A percentile compares a stretch with the other conserved stretches of the same genome.
These are phyloP conservation scores for Solanum chmielewskii DNA, from an alignment of 257 asterid species.

Conservation along the genomic window DNA sequence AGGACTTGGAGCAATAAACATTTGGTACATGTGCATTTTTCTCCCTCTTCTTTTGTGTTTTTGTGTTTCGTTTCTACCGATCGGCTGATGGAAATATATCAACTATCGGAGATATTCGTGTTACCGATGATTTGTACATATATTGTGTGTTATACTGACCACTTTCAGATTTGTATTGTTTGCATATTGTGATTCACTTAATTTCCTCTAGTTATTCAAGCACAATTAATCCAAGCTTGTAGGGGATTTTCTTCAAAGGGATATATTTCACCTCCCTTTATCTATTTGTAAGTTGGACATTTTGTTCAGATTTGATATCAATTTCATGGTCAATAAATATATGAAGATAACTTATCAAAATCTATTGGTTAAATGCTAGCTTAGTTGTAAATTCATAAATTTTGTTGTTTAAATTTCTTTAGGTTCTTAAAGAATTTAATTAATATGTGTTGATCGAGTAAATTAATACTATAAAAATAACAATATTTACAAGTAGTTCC, in stretches of 20 bases:
- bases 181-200: not conserved
- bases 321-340: not conserved
- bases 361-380: too few relatives aligned
- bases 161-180: not conserved
- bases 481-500: not conserved
- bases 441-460: not conserved
- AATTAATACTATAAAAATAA: too few relatives aligned
- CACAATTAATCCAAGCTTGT: not conserved
- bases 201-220: not conserved
- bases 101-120: conserved; percentile 4
- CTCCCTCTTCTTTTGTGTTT: not conserved
- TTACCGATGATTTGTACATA: conserved; percentile 6
- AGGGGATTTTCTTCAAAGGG: not conserved
- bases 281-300: not conserved
- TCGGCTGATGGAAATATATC: conserved; percentile 5
- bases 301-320: not conserved
- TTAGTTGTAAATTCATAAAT: not conserved
- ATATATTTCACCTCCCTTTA: not conserved
- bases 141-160: not conserved
- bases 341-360: not conserved
- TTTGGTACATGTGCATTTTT: not conserved
- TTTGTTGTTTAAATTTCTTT: not conserved
- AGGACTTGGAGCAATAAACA: not conserved
- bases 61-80: not conserved
- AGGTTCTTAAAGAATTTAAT: not conserved